These are phyloP conservation scores for Microstroma glucosiphilum DNA, from an alignment of 1,284 basidiomycete species.

Conservation along the genomic window DNA sequence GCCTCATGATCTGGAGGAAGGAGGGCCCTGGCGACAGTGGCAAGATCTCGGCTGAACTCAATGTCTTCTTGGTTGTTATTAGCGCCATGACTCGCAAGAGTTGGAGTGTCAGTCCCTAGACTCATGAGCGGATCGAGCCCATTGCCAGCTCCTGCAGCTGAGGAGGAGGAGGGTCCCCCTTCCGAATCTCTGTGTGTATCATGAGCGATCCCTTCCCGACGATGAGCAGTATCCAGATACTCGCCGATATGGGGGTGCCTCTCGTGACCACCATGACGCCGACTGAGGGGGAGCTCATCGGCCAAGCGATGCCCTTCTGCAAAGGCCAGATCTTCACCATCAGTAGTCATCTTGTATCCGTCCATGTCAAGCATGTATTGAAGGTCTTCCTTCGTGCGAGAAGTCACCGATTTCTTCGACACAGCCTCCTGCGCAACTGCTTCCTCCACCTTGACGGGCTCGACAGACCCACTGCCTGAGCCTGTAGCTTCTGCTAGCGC, in stretches of 20 bases:
- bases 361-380: slow-evolving; percentile 49
- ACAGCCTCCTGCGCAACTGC: slow-evolving; percentile 12
- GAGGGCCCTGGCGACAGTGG: neutral
- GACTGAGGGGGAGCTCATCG: slow-evolving; percentile 41
- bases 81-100: neutral
- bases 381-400: slow-evolving; percentile 5
- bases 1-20: neutral
- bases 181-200: neutral
- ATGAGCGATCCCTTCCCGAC: neutral
- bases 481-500: no score
- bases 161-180: neutral
- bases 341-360: slow-evolving; percentile 47
- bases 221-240: slow-evolving; percentile 1
- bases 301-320: slow-evolving; percentile 41
- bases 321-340: slow-evolving; percentile 39
- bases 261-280: slow-evolving; percentile 41
- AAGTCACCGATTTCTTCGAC: slow-evolving; percentile 3
- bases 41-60: neutral
- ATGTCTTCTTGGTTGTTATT: neutral
- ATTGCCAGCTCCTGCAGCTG: neutral
- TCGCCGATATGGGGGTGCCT: slow-evolving; percentile 1
- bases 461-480: no score
- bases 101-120: neutral
- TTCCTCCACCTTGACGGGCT: neutral
- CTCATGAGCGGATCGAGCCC: neutral